A percentile compares a stretch with the other conserved stretches of the same genome.
Conservation (phyloP, 768 basidiomycete species). For the Melanogaster broomeanus region DNA sequence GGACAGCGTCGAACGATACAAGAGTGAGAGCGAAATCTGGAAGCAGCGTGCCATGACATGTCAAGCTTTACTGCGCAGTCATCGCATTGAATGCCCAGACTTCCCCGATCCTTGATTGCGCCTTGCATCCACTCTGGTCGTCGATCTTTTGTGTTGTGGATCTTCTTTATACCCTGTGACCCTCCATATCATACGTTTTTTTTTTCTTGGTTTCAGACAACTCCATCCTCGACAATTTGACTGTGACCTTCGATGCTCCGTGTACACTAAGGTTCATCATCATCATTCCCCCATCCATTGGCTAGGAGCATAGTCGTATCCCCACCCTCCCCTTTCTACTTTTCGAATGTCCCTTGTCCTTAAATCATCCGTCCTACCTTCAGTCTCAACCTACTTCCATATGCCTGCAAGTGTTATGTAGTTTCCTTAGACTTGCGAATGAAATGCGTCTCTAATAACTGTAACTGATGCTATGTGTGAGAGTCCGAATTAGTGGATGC, state of each 20-base stretch:
- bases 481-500: too few species aligned
- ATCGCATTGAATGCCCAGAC: conserved; percentile 58
- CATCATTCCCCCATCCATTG: conserved; percentile 45
- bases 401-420: conserved; percentile 5
- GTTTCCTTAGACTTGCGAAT: conserved; percentile 1
- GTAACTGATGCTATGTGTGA: neutral
- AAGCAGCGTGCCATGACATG: conserved; percentile 50
- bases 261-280: conserved; percentile 32
- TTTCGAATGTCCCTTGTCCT: neutral
- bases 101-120: conserved; percentile 35
- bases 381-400: neutral
- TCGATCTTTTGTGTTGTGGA: conserved; percentile 12
- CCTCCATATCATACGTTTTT: conserved; percentile 3
- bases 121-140: neutral
- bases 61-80: conserved; percentile 55
- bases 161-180: conserved; percentile 8
- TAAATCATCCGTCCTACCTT: neutral
- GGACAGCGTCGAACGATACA: conserved; percentile 50
- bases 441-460: neutral
- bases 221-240: conserved; percentile 1
- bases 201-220: conserved; percentile 12
- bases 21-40: conserved; percentile 64
- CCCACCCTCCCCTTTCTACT: conserved; percentile 22
- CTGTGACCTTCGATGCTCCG: conserved; percentile 47
- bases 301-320: conserved; percentile 58